A percentile compares a stretch with the other conserved stretches of the same genome.
phyloP scores from a whole-genome alignment of 345 rosid genomes.

The Syzygium aqueum region DNA sequence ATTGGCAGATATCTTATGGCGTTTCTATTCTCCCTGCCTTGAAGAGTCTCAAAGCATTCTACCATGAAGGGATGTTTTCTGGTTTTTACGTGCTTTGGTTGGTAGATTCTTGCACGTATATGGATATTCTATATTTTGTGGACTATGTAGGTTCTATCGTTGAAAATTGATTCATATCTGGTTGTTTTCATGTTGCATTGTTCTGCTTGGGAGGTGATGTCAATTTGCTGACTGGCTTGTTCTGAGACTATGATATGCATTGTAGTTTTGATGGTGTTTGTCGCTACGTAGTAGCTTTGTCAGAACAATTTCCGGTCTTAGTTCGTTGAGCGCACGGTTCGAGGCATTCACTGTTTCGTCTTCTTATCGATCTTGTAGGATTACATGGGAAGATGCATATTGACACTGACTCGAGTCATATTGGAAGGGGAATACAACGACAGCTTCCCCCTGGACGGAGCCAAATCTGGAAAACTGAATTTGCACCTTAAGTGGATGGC shows the following conservation, averaged over 20 bases:
- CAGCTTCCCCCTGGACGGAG: constrained; percentile 47
- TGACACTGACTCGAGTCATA: constrained; percentile 91
- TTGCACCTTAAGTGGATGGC: constrained; percentile 89
- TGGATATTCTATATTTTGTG: background rate
- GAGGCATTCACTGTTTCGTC: background rate
- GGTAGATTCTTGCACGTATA: background rate
- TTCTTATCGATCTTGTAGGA: constrained; percentile 31
- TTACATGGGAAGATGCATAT: constrained; percentile 88
- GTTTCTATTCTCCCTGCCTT: background rate
- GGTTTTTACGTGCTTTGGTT: background rate
- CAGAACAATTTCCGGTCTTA: background rate
- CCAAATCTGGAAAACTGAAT: constrained; percentile 59
- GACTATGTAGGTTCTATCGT: background rate
- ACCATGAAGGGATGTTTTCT: background rate
- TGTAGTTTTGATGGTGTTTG: background rate
- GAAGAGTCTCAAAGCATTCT: background rate
- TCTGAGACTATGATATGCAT: background rate
- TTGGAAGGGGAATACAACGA: constrained; percentile 83
- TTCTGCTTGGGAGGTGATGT: background rate
- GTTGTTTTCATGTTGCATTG: background rate
- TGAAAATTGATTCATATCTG: background rate
- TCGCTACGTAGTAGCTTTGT: background rate
- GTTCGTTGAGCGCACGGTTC: background rate
- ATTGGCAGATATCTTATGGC: no score
- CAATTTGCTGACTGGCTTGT: background rate